phyloP scores from a whole-genome alignment of 176 grass and related monocot genomes.

The Microstegium vimineum region DNA sequence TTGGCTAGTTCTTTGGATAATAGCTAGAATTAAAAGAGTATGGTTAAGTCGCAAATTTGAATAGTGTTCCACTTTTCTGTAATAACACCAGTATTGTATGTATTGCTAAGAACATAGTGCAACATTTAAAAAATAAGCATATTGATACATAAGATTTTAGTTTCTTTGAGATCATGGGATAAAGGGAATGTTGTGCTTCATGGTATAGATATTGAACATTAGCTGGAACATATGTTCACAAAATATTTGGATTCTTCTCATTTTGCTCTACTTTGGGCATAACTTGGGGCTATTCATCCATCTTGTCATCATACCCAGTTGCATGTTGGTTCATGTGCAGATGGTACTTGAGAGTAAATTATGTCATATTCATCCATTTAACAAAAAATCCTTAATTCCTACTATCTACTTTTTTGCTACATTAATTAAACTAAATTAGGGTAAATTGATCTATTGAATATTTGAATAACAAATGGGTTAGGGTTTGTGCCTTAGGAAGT shows the following conservation, averaged over 20 bases:
- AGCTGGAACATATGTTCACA: background rate
- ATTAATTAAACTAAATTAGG: too few species aligned
- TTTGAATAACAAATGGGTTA: too few species aligned
- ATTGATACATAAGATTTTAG: background rate
- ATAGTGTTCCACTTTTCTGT: background rate
- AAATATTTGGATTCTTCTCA: background rate
- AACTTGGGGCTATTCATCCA: background rate
- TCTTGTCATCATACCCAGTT: background rate
- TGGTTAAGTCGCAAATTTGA: background rate
- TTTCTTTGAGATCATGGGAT: background rate
- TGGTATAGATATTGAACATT: background rate
- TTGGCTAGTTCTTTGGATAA: background rate
- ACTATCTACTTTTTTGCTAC: too few species aligned
- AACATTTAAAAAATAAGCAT: background rate
- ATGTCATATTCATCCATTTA: too few species aligned
- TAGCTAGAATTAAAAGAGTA: background rate
- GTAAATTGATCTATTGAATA: too few species aligned
- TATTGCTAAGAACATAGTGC: background rate
- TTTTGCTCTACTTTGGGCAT: background rate
- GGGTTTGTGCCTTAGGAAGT: too few species aligned
- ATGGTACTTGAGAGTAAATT: background rate
- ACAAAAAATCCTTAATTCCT: too few species aligned
- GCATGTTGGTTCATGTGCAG: background rate
- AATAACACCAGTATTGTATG: background rate
- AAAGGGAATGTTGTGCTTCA: background rate